Conservation (phyloP, 225 moss, liverwort and hornwort species). For the Physcomitrium patens region DNA sequence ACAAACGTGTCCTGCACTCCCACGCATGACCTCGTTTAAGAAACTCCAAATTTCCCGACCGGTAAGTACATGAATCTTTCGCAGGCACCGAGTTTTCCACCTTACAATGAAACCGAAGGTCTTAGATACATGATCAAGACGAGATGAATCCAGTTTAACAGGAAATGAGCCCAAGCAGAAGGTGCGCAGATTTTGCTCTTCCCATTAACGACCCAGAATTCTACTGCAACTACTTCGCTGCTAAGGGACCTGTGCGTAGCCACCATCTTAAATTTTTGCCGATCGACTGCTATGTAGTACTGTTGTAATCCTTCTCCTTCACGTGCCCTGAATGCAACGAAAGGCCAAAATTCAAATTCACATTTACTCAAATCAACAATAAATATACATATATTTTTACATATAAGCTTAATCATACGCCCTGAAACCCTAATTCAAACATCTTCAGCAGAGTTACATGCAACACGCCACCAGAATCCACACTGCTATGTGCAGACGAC, state of each 20-base stretch:
- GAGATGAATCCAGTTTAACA: neutral
- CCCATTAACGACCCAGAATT: conserved; percentile 10
- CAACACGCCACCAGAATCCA: neutral
- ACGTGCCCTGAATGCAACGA: conserved; percentile 43
- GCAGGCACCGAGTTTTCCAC: neutral
- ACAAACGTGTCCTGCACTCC: conserved; percentile 73
- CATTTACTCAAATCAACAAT: neutral
- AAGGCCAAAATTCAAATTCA: conserved; percentile 22
- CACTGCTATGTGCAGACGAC: neutral
- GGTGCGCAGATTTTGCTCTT: neutral
- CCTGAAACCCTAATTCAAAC: conserved; percentile 9
- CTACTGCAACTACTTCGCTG: conserved; percentile 30
- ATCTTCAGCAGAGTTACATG: neutral
- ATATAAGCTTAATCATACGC: too few relatives aligned
- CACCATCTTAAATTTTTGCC: conserved; percentile 89
- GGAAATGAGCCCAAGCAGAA: conserved; percentile 9
- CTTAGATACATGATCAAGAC: neutral
- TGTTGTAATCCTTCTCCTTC: conserved; percentile 82
- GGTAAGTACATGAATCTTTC: neutral
- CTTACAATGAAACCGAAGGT: neutral
- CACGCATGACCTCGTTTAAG: conserved; percentile 23
- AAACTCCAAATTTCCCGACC: neutral
- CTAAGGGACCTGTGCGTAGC: conserved; percentile 69
- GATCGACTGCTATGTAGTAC: conserved; percentile 94
- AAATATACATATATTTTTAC: too few relatives aligned